These are phyloP conservation scores for Maudiozyma barnettii DNA, from an alignment of 805 yeast species.

Conservation along the genomic window DNA sequence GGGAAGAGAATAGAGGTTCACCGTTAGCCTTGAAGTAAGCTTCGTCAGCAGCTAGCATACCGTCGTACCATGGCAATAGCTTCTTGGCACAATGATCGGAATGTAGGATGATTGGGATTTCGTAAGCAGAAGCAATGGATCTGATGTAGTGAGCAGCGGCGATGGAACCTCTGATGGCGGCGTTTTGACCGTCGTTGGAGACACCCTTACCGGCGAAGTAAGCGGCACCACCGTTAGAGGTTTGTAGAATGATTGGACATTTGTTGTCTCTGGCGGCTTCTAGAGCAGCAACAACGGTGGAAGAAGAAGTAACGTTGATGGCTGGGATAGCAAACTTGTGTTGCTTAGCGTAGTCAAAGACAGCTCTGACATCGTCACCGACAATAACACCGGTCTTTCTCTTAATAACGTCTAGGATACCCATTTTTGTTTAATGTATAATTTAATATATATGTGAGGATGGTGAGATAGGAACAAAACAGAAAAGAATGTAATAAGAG, in stretches of 20 bases:
- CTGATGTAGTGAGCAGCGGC: constrained; percentile 98
- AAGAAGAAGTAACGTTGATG: constrained; percentile 94
- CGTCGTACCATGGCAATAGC: constrained; percentile 97
- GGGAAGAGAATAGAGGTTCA: constrained; percentile 95
- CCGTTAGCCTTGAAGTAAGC: constrained; percentile 78
- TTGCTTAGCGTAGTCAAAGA: constrained; percentile 87
- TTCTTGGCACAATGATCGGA: constrained; percentile 99
- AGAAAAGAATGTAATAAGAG: background rate
- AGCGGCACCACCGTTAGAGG: constrained; percentile 99
- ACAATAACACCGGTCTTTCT: constrained; percentile 97
- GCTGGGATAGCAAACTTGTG: constrained; percentile 97
- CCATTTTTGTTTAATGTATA: constrained; percentile 32
- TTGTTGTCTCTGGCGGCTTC: constrained; percentile 94
- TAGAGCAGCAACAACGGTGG: constrained; percentile 92
- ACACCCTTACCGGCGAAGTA: constrained; percentile 99
- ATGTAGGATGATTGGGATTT: constrained; percentile 93
- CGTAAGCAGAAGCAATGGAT: constrained; percentile 91
- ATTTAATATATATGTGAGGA: background rate
- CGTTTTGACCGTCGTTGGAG: constrained; percentile 83
- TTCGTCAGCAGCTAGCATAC: constrained; percentile 95
- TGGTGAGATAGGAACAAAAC: background rate
- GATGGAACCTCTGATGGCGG: constrained; percentile 87
- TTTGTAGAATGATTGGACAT: constrained; percentile 92
- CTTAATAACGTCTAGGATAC: constrained; percentile 63
- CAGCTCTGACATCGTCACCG: constrained; percentile 84